These are phyloP conservation scores for Prorocentrum cordatum DNA, from an alignment of 169 alveolate species.

Conservation along the genomic window DNA sequence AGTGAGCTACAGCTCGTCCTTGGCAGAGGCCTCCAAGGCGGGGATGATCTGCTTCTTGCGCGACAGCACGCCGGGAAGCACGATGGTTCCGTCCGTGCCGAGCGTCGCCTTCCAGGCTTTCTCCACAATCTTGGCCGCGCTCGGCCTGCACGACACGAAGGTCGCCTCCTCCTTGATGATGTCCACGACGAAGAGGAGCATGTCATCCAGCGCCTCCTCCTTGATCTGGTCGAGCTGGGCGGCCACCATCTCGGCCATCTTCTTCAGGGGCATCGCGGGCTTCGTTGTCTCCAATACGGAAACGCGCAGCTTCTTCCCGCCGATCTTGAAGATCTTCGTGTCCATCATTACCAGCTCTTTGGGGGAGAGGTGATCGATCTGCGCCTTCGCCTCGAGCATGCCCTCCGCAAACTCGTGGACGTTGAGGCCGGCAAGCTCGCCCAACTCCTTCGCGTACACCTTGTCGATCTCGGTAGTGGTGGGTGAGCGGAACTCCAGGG, in stretches of 20 bases:
- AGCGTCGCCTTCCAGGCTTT: slow-evolving; percentile 37
- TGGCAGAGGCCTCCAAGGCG: slow-evolving; percentile 40
- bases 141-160: slow-evolving; percentile 14
- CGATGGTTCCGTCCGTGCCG: slow-evolving; percentile 2
- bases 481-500: slow-evolving; percentile 68
- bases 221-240: not conserved
- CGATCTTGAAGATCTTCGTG: slow-evolving; percentile 57
- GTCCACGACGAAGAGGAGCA: slow-evolving; percentile 54
- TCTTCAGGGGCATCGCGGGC: not conserved
- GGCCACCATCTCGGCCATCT: not conserved
- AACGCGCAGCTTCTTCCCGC: slow-evolving; percentile 51
- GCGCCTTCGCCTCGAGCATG: slow-evolving; percentile 65
- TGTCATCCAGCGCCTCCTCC: slow-evolving; percentile 45
- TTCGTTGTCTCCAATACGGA: slow-evolving; percentile 64
- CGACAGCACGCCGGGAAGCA: slow-evolving; percentile 40
- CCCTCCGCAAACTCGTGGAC: slow-evolving; percentile 49
- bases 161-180: slow-evolving; percentile 53
- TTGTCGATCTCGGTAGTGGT: slow-evolving; percentile 43
- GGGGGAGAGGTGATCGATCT: slow-evolving; percentile 40
- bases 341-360: slow-evolving; percentile 63
- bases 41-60: slow-evolving; percentile 67
- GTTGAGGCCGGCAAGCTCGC: slow-evolving; percentile 1
- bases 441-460: not conserved
- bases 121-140: slow-evolving; percentile 28
- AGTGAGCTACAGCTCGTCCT: slow-evolving; percentile 47